Conservation (phyloP, 2,329 filamentous ascomycete species). For the Aspergillus niger region DNA sequence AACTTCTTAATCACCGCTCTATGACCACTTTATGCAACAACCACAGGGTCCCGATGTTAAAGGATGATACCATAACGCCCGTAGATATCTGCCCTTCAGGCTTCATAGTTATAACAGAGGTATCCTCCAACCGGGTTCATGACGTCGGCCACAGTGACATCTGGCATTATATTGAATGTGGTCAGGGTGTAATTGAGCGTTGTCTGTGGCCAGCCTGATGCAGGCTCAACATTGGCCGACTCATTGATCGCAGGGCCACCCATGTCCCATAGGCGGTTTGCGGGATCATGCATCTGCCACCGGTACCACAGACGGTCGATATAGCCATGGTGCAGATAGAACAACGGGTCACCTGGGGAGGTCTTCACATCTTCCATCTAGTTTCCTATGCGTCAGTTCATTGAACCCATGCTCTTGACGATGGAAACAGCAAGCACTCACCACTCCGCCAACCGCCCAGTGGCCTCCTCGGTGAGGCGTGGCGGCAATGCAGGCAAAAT, state of each 20-base stretch:
- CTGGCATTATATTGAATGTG: background rate
- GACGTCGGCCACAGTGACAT: background rate
- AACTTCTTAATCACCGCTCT: too few relatives aligned
- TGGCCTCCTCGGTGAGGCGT: background rate
- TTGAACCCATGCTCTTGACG: too few relatives aligned
- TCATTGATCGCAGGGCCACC: background rate
- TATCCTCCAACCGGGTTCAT: background rate
- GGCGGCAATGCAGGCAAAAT: background rate
- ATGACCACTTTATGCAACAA: too few relatives aligned
- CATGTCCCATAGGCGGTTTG: background rate
- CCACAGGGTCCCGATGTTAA: too few relatives aligned
- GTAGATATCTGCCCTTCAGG: background rate
- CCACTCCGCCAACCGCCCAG: background rate
- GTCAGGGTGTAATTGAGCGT: background rate
- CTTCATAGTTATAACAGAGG: slow-evolving; percentile 2
- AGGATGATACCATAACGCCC: too few relatives aligned
- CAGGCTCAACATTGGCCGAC: background rate
- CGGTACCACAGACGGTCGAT: slow-evolving; percentile 1
- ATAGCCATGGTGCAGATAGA: slow-evolving; percentile 1
- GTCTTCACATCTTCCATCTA: slow-evolving; percentile 1
- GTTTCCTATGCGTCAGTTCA: background rate
- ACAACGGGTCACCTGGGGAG: background rate
- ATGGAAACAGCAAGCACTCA: background rate
- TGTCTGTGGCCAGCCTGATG: background rate
- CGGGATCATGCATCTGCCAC: background rate